Evolutionary conservation across 2,329 filamentous ascomycete genomes (phyloP), one percentile per base, ranked within the genome.

Genomic region (Colletotrichum musae): DNA sequence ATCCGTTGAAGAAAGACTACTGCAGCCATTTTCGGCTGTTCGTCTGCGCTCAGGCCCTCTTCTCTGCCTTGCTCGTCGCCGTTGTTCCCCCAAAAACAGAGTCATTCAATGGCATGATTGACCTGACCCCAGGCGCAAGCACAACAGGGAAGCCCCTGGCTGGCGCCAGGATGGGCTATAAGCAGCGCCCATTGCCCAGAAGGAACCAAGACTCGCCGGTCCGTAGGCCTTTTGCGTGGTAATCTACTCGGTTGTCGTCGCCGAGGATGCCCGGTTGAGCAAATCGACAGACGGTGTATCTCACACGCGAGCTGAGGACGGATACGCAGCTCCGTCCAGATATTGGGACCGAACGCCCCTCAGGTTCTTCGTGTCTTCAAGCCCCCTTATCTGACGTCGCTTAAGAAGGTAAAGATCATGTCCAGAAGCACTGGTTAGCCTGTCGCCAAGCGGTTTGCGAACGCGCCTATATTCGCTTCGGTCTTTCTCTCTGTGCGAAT

Each of bases 21-120:
- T 3, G 32, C 10, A 36, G 32, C 58, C 57, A 41, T 56, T 39
- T 45, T 28, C 39, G 63, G 63, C 6, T 50, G 28, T 28, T 63
- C 45, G n/a, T 51, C 9, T 45, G 24, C 64, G 32, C 58, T 51
- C 51, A 64, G 59, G 60, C 45, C 24, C 24, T 51, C 26, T n/a
- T 6, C 10, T n/a, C 32, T 36, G 32, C 32, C 32, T 36, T 10
- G 32, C 32, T 36, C 10, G 32, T 36, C 32, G 18, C 45, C 36
- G 52, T 45, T 43, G 16, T 39, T n/a, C 16, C 28, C 21, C 47
- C 45, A 36, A 47, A 59, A 41, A 21, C 18, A 50, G 45, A 61
- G 41, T 57, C 51, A 50, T 21, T 56, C 24, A n/a, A 54, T 51
- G 64, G 58, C 64, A 56, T 67, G 28, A 62, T 56, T 56, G 12